Conservation (phyloP, 177 flowering plant species). For the Tripterygium wilfordii region DNA sequence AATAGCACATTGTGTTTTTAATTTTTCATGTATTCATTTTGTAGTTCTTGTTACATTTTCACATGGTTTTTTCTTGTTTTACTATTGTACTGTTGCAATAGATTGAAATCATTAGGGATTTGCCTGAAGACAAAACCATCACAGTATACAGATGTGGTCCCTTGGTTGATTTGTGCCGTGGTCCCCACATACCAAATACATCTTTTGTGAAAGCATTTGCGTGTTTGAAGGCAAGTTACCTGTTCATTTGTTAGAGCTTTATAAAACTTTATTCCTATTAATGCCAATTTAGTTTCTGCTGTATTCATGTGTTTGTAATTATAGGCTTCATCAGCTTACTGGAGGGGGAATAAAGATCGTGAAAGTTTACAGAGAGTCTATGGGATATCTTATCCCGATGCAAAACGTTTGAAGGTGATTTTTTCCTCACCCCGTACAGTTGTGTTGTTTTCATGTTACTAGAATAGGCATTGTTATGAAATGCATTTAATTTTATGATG, state of each 20-base stretch:
- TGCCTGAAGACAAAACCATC: conserved; percentile 92
- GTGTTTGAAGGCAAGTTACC: conserved; percentile 72
- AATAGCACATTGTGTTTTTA: too few relatives aligned
- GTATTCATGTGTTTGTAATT: conserved; percentile 4
- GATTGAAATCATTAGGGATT: conserved; percentile 88
- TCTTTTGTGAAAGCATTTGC: conserved; percentile 91
- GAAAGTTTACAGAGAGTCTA: conserved; percentile 96
- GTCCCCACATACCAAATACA: conserved; percentile 98
- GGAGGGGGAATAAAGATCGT: conserved; percentile 91
- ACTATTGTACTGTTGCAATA: conserved; percentile 14
- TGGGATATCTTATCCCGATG: conserved; percentile 95
- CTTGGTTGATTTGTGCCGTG: conserved; percentile 94
- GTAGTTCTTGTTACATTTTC: not conserved
- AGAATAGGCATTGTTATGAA: not conserved
- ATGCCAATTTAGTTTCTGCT: conserved; percentile 3
- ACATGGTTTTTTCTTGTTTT: not conserved
- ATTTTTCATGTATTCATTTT: too few relatives aligned
- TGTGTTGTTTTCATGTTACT: not conserved
- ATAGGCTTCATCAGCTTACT: conserved; percentile 98
- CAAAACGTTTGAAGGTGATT: conserved; percentile 70
- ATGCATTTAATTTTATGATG: too few relatives aligned
- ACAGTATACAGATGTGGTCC: conserved; percentile 99
- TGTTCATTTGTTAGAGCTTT: not conserved
- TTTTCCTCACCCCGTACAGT: not conserved
- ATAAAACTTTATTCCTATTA: not conserved